Evolutionary conservation across 148 eudicot species (phyloP), one percentile per base, ranked within the genome.

Genomic region (Nepenthes mirabilis): DNA sequence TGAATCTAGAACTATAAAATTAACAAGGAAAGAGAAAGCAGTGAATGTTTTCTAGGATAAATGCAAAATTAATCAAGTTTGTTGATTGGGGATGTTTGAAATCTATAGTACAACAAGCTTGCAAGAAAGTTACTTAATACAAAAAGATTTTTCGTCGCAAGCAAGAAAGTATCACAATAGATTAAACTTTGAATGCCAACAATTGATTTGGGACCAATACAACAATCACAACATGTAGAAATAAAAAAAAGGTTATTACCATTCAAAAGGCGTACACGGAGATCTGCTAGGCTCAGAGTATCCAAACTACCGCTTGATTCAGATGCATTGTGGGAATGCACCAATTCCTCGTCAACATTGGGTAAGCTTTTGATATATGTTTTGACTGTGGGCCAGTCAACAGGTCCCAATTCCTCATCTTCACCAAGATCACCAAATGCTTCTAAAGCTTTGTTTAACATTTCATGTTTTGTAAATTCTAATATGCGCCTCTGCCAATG

Each of bases 371-470:
- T 74, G 48, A 91, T 91, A 68, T 88, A 79, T 72, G 74, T 71
- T 71, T 82, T 88, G 67, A 91, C 94, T 62, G 96, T 81, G 47
- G 81, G 77, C 97, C 97, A 91, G 59, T 91, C 97, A 66, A 80
- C 88, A 73, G 97, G 98, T 62, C 96, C 98, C 54, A 91, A 72
- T 70, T 91, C 98, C 65, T 91, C 98, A 68, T 91, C 98, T 60
- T 91, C 98, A 49, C 88, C 94, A 51, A 91, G 90, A 72, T 88
- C 86, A 67, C 87, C 79, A 77, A 88, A 91, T 59, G 90, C 86
- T 74, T 83, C 88, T 56, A 88, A 68, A 43, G 98, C 98, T 73
- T 81, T 88, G 66, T 79, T 88, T 75, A 83, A 61, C 96, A 91
- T 88, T 74, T 88, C 96, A 67, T 71, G 75, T 66, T 85, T 88